Conservation (phyloP, 1,139 yeast genomes). For the Pneumocystis jirovecii region DNA sequence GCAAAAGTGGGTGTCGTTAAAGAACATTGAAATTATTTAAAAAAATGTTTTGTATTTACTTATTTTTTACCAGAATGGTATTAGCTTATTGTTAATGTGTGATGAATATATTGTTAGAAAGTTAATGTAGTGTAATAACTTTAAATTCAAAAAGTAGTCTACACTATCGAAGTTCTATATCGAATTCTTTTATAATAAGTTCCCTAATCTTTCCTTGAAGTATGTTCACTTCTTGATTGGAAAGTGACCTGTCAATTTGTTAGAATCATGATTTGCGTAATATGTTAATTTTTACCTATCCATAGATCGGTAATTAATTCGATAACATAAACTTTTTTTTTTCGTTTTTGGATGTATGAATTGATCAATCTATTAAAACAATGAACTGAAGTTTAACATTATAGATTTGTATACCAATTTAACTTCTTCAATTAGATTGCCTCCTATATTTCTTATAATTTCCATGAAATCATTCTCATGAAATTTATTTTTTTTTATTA, state of each 20-base stretch:
- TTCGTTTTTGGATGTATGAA: slow-evolving; percentile 75
- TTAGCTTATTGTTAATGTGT: background rate
- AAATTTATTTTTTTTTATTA: slow-evolving; percentile 24
- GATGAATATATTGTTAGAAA: background rate
- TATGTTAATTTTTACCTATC: slow-evolving; percentile 28
- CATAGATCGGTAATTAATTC: slow-evolving; percentile 90
- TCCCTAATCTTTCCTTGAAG: slow-evolving; percentile 51
- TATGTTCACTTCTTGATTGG: slow-evolving; percentile 62
- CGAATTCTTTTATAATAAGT: slow-evolving; percentile 28
- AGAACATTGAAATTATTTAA: slow-evolving; percentile 19
- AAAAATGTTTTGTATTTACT: slow-evolving; percentile 3
- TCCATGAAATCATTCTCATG: slow-evolving; percentile 93
- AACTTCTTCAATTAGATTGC: slow-evolving; percentile 81
- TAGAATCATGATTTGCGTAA: background rate
- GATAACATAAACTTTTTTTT: slow-evolving; percentile 64
- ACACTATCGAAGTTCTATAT: slow-evolving; percentile 45
- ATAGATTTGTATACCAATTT: slow-evolving; percentile 30
- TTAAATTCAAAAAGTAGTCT: background rate
- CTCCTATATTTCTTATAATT: slow-evolving; percentile 63
- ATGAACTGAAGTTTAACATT: background rate
- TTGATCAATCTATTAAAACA: slow-evolving; percentile 36
- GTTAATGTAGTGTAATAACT: background rate
- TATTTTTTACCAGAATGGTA: background rate
- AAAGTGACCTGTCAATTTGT: slow-evolving; percentile 41
- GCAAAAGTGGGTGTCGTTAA: slow-evolving; percentile 94